Base-by-base conservation (phyloP, 345 rosid genomes). In the Pistacia integerrima region DNA sequence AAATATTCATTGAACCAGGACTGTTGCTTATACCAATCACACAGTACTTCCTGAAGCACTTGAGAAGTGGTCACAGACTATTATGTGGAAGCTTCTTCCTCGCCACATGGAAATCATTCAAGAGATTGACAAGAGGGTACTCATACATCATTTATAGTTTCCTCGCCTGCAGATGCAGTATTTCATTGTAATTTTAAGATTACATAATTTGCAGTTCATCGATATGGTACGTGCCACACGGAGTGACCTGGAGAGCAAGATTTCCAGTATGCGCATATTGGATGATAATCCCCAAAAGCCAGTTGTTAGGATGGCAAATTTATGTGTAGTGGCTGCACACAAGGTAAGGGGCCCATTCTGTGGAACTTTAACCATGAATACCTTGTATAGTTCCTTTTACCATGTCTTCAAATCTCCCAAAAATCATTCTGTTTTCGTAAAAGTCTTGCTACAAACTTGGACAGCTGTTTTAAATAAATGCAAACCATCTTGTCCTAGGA, bases 41-140 rank as follows among this genome's bases (percentile, higher is more conserved):
- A 95, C 99, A 0, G 99, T 95, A 86, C 98, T 95, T 82, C 99
- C 99, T 59, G 99, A 95, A 87, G 99, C 99, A 38, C 85, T 95
- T 38, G 98, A 93, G 90, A 95, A 93, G 82, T 95, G 99, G 99
- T 92, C 98, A 69, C 97, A 95, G 81, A 54, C 90, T 69, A 89
- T 95, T 69, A 88, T 92, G 97, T 77, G 94, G 97, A 95, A 95
- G 86, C 96, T 95, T 82, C 97, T 95, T 83, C 99, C 99, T 83
- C 99, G 99, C 75, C 99, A 93, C 80, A 92, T 95, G 98, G 99
- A 95, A 82, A 95, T 95, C 82, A 93, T 93, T 82, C 92, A 85
- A 80, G 99, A 95, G 82, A 92, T 93, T 72, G 94, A 95, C 80
- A 95, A 83, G 77, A 87, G 98, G 90, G 99, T 93, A 90, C 64